Evolutionary conservation across 768 basidiomycete genomes (phyloP), one percentile per base, ranked within the genome.

Genomic region (Gloeophyllum trabeum): DNA sequence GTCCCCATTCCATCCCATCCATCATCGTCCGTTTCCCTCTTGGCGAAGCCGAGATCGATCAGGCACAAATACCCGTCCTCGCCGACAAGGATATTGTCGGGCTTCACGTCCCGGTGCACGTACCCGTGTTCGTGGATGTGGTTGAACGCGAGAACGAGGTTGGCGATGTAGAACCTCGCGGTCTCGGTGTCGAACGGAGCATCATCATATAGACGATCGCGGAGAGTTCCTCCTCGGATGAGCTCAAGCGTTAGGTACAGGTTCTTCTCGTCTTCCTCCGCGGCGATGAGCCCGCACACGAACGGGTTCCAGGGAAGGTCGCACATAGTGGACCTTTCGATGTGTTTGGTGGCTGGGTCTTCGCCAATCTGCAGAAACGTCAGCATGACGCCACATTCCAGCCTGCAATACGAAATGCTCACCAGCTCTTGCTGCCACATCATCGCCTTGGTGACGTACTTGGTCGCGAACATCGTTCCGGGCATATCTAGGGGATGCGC

Each of bases 51-150:
- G 47, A 81, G 74, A 49, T 79, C 76, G 6, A 64, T 64, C 1
- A 80, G 45, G 43, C 59, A 53, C 21, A 78, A 59, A 48, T 79
- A 79, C 20, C 76, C 77, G 50, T 75, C 73, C 2, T 61, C 49
- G 34, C 71, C 73, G 44, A 80, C 42, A 40, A 79, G 63, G 38
- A 80, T 65, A 39, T 78, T 79, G 16, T 66, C 68, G 2, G 76
- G 75, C 50, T 79, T 78, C 16, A 80, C 42, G 50, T 79, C 75
- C 16, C 73, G 64, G 44, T 78, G 75, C 5, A 66, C 61, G 39
- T 76, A 57, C n/a, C 58, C 61, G 6, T 64, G 53, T 0, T 44
- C 43, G 41, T 72, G 66, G 1, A 80, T 52, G 49, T 71, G 73
- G 10, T 64, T 58, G 22, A 79, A 50, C 10, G 61, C 77, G 34